phyloP scores from a whole-genome alignment of 2,329 filamentous ascomycete species.

The Curvularia sp. region DNA sequence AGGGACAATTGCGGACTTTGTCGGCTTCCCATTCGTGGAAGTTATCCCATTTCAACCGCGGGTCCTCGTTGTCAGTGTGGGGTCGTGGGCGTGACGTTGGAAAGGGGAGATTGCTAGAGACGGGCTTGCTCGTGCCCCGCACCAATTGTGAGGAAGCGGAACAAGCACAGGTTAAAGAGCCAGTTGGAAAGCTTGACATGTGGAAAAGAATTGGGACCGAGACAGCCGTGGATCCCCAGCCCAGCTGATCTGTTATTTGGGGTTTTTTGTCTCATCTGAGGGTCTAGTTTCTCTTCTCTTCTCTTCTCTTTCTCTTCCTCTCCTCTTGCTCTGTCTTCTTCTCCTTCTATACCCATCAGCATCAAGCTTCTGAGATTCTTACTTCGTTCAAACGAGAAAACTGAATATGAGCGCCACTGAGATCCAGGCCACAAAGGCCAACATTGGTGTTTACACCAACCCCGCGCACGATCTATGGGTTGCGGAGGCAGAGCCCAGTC shows the following conservation, averaged over 20 bases:
- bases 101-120: conserved; percentile 7
- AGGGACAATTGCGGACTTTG: conserved; percentile 16
- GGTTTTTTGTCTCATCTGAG: not conserved
- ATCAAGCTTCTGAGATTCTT: not conserved
- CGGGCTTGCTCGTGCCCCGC: conserved; percentile 7
- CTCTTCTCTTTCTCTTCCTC: not conserved
- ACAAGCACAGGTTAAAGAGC: conserved; percentile 11
- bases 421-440: conserved; percentile 70
- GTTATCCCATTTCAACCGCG: conserved; percentile 9
- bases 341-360: not conserved
- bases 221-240: conserved; percentile 3
- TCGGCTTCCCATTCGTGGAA: conserved; percentile 35
- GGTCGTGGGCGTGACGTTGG: conserved; percentile 7
- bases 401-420: conserved; percentile 34
- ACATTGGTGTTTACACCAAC: conserved; percentile 97
- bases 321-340: not conserved
- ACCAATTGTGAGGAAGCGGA: conserved; percentile 10
- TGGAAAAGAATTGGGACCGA: conserved; percentile 6
- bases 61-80: conserved; percentile 2
- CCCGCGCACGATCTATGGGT: conserved; percentile 92
- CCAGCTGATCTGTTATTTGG: conserved; percentile 9
- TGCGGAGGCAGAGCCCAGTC: conserved; percentile 74
- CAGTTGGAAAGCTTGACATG: conserved; percentile 5
- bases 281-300: not conserved
- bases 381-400: not conserved